A percentile compares a stretch with the other conserved stretches of the same genome.
Evolutionary conservation across 176 grass and related monocot species (phyloP).

Genomic region (Rhynchospora tenuis): DNA sequence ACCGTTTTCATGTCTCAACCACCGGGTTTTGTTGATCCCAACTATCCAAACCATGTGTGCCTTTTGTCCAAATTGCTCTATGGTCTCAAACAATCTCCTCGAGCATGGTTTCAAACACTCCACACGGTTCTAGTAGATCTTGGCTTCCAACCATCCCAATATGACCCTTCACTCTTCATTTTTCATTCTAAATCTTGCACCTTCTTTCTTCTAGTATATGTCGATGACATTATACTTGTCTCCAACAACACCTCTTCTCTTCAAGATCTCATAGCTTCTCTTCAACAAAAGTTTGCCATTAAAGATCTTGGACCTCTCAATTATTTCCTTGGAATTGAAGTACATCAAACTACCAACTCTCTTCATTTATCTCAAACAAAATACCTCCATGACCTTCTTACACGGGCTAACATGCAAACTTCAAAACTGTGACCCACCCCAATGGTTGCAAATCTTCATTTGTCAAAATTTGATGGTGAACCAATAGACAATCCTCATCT

Average conservation of each 20-base stretch:
- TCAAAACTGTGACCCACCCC: no score
- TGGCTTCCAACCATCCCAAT: not conserved
- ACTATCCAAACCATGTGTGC: not conserved
- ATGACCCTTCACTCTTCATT: not conserved
- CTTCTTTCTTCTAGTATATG: not conserved
- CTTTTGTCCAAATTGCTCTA: not conserved
- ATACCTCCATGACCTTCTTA: no score
- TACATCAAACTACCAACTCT: fast-evolving
- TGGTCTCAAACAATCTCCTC: not conserved
- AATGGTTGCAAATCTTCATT: not conserved
- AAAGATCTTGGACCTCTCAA: no score
- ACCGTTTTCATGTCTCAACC: not conserved
- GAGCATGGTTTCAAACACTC: not conserved
- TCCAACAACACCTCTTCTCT: not conserved
- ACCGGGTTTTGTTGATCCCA: not conserved
- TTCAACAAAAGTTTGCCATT: no score
- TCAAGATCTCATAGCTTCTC: no score
- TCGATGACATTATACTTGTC: not conserved
- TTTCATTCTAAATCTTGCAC: no score
- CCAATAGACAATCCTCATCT: not conserved
- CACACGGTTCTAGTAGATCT: not conserved
- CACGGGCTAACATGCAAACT: no score
- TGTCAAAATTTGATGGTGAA: not conserved
- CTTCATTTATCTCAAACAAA: no score
- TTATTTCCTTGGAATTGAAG: no score